phyloP scores from a whole-genome alignment of 202 grass and related monocot genomes.

The Schoenoplectus triqueter region DNA sequence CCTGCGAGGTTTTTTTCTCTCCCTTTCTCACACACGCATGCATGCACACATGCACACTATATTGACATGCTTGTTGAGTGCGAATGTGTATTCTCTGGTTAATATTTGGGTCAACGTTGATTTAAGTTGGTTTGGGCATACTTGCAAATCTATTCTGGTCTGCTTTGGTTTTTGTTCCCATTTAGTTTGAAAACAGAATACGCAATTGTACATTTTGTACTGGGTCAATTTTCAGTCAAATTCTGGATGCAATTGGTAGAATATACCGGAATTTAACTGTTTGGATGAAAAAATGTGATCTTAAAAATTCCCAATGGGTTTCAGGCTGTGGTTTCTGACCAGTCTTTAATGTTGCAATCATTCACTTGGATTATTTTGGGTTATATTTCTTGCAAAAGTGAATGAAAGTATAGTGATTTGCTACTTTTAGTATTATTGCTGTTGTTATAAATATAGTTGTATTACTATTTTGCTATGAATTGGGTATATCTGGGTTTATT shows the following conservation, averaged over 20 bases:
- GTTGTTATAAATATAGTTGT: too few species aligned
- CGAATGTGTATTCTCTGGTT: not conserved
- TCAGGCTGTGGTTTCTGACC: not conserved
- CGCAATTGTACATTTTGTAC: not conserved
- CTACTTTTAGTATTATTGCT: too few species aligned
- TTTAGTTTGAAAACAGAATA: not conserved
- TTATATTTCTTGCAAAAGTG: too few species aligned
- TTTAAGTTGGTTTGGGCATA: not conserved
- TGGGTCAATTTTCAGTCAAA: not conserved
- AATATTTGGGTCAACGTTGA: not conserved
- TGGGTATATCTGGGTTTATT: too few species aligned
- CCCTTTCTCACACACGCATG: not conserved
- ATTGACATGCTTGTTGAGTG: not conserved
- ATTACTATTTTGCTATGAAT: too few species aligned
- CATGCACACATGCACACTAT: too few species aligned
- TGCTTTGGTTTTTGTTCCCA: not conserved
- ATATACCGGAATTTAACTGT: not conserved
- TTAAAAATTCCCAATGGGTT: not conserved
- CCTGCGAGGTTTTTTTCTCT: conserved; percentile 68
- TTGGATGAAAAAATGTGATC: too few species aligned
- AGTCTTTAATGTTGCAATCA: not conserved
- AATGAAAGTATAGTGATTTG: too few species aligned
- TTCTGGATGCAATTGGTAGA: not conserved
- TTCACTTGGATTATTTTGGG: not conserved
- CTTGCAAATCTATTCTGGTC: not conserved